Evolutionary conservation across 2,329 filamentous ascomycete genomes (phyloP).

Genomic region (Beauveria sp.): DNA sequence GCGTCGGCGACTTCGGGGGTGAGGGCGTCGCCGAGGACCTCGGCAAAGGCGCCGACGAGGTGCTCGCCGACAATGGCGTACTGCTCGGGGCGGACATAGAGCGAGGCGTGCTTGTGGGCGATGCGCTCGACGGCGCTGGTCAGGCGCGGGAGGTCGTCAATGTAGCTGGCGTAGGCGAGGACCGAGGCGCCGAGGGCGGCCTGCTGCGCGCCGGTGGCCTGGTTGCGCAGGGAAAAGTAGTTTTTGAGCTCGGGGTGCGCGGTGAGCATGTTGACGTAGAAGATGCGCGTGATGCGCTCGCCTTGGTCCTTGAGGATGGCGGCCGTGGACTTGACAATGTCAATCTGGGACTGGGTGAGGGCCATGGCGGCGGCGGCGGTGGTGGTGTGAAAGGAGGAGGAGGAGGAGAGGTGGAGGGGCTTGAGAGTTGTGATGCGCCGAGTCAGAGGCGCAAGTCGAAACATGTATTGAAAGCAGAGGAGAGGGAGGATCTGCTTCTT

Average conservation of each 20-base stretch:
- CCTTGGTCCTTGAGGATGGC: slow-evolving; percentile 65
- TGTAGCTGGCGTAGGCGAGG: slow-evolving; percentile 64
- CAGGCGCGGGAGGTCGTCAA: slow-evolving; percentile 60
- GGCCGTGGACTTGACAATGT: slow-evolving; percentile 69
- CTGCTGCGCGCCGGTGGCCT: slow-evolving; percentile 59
- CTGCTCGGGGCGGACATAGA: slow-evolving; percentile 61
- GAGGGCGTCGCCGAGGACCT: slow-evolving; percentile 59
- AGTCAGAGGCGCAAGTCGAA: neutral
- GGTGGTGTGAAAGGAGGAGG: neutral
- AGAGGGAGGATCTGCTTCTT: neutral
- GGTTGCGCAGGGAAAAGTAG: slow-evolving; percentile 64
- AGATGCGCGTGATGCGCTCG: slow-evolving; percentile 58
- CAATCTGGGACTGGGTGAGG: slow-evolving; percentile 56
- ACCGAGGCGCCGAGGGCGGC: slow-evolving; percentile 62
- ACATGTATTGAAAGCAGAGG: neutral
- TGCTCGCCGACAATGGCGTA: slow-evolving; percentile 64
- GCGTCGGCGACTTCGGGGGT: slow-evolving; percentile 60
- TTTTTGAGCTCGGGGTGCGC: slow-evolving; percentile 59
- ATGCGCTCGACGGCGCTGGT: slow-evolving; percentile 56
- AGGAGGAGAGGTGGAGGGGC: neutral
- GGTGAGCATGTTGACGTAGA: slow-evolving; percentile 62
- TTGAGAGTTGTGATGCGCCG: neutral
- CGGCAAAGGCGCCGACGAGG: slow-evolving; percentile 59
- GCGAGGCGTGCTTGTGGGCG: slow-evolving; percentile 66
- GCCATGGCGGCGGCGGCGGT: slow-evolving; percentile 26